A percentile compares a stretch with the other conserved stretches of the same genome.
These are phyloP conservation scores for Trichoderma endophyticum DNA, from an alignment of 2,329 filamentous ascomycete species.

Conservation along the genomic window DNA sequence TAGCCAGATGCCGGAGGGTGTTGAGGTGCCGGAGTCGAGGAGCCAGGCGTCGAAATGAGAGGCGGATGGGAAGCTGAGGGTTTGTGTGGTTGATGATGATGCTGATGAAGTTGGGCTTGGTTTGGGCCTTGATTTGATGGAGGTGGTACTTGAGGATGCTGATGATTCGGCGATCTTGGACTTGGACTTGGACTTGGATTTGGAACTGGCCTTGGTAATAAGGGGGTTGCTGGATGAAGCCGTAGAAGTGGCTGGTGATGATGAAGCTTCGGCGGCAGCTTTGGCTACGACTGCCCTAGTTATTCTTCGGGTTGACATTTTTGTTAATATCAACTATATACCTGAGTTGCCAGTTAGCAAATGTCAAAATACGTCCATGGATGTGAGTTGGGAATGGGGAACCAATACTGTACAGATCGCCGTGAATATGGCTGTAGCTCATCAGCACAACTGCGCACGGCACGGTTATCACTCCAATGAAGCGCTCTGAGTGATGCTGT, in stretches of 20 bases:
- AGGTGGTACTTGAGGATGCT: background rate
- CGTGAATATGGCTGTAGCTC: background rate
- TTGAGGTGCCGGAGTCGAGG: constrained; percentile 32
- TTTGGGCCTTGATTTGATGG: background rate
- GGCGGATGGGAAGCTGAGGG: constrained; percentile 29
- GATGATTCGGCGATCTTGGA: background rate
- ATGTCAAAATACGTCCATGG: background rate
- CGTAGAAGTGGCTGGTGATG: background rate
- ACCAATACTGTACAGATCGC: background rate
- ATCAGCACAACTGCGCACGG: background rate
- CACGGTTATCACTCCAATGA: too few relatives aligned
- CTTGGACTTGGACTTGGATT: background rate
- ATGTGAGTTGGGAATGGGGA: background rate
- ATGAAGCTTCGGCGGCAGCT: background rate
- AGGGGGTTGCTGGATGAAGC: background rate
- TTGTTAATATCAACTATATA: too few relatives aligned
- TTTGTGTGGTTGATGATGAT: constrained; percentile 13
- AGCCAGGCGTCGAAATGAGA: constrained; percentile 39
- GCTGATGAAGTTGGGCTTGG: background rate
- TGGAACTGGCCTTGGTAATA: background rate
- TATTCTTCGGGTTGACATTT: background rate
- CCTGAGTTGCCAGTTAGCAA: background rate
- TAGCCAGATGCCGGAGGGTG: constrained; percentile 42
- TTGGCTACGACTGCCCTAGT: background rate
- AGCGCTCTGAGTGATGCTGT: rapidly evolving